A percentile compares a stretch with the other conserved stretches of the same genome.
phyloP scores from a whole-genome alignment of 495 filamentous ascomycete species.

The Bathelium albidoporum region DNA sequence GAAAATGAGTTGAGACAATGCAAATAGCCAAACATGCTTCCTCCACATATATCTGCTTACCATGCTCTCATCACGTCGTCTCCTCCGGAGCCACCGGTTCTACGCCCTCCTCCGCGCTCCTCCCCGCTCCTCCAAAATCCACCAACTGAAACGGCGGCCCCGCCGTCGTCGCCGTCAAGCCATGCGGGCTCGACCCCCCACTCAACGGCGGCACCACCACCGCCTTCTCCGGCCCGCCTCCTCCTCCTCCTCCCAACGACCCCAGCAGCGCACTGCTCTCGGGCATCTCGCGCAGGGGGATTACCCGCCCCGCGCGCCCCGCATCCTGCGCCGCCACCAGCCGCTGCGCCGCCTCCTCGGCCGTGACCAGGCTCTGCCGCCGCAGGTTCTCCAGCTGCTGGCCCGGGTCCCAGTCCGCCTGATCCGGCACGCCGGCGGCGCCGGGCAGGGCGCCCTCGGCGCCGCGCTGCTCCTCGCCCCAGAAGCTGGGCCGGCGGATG shows the following conservation, averaged over 20 bases:
- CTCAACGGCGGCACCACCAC: neutral
- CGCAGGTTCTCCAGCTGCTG: slow-evolving; percentile 59
- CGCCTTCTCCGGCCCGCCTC: neutral
- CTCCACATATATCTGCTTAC: neutral
- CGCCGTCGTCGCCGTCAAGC: neutral
- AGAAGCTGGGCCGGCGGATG: slow-evolving; percentile 46
- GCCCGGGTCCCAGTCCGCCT: slow-evolving; percentile 77
- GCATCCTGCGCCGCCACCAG: neutral
- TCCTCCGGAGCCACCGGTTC: neutral
- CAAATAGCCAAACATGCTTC: neutral
- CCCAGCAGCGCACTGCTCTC: neutral
- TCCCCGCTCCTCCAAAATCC: neutral
- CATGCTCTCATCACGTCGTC: neutral
- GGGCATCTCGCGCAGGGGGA: neutral
- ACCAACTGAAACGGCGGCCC: neutral
- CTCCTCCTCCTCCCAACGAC: neutral
- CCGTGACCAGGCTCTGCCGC: slow-evolving; percentile 21
- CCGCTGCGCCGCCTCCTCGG: neutral
- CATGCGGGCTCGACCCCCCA: neutral
- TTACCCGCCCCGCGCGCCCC: neutral
- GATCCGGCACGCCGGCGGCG: slow-evolving; percentile 72
- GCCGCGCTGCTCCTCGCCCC: slow-evolving; percentile 42
- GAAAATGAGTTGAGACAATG: neutral
- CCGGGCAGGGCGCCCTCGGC: slow-evolving; percentile 49
- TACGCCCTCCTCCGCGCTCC: neutral